A percentile compares a stretch with the other conserved stretches of the same genome.
Evolutionary conservation across 2,329 filamentous ascomycete species (phyloP).

Genomic region (Colletotrichum filicis): DNA sequence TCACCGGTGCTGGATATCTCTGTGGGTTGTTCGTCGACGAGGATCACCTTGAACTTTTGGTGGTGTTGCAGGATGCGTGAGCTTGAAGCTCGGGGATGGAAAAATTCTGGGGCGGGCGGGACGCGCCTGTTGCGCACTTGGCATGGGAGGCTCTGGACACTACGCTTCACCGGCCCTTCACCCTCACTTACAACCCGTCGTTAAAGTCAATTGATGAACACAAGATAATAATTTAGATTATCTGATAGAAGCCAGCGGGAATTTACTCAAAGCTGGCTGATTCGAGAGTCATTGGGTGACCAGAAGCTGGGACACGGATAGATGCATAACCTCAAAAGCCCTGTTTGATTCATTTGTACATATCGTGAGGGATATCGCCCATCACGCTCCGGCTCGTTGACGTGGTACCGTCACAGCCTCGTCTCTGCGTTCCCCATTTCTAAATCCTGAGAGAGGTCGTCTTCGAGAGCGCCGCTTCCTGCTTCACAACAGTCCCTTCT

Average conservation of each 20-base stretch:
- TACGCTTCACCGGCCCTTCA: neutral
- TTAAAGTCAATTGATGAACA: neutral
- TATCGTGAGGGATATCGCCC: constrained; percentile 29
- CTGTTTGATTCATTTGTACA: constrained; percentile 35
- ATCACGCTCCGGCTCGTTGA: constrained; percentile 28
- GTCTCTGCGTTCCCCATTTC: constrained; percentile 9
- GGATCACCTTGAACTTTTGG: neutral
- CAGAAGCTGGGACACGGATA: neutral
- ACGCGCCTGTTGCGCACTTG: constrained; percentile 29
- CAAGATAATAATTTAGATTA: neutral
- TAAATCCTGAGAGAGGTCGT: constrained; percentile 5
- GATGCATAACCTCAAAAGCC: constrained; percentile 28
- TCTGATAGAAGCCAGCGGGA: no score
- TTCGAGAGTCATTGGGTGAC: neutral
- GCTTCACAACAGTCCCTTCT: neutral
- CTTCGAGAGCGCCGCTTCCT: constrained; percentile 17
- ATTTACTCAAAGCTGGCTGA: neutral
- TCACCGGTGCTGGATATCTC: neutral
- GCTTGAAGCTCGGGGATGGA: constrained; percentile 23
- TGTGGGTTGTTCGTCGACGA: neutral
- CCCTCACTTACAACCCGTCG: neutral
- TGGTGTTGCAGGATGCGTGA: constrained; percentile 29
- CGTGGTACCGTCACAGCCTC: constrained; percentile 17
- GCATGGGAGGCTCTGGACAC: neutral
- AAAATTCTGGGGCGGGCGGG: constrained; percentile 38